Evolutionary conservation across 2,329 filamentous ascomycete genomes (phyloP).

Genomic region (Parafenestella ontariensis): DNA sequence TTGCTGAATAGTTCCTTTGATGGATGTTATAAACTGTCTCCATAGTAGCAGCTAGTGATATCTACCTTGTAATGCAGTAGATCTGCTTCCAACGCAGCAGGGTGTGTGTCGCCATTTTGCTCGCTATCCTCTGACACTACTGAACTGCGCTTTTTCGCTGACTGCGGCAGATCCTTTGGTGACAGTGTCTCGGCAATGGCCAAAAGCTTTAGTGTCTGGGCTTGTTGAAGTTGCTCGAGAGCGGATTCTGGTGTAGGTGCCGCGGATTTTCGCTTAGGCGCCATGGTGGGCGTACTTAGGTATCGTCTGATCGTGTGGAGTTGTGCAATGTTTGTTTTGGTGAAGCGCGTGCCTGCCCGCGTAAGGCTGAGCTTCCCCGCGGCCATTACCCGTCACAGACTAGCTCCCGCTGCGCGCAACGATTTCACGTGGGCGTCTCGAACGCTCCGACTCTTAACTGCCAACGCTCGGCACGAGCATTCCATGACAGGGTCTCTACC

Average conservation of each 20-base stretch:
- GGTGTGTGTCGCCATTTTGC: conserved; percentile 69
- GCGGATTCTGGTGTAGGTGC: conserved; percentile 37
- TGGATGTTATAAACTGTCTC: conserved; percentile 6
- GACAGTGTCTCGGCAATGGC: conserved; percentile 78
- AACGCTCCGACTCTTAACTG: conserved; percentile 1
- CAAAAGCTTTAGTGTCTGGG: conserved; percentile 73
- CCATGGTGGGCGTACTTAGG: conserved; percentile 26
- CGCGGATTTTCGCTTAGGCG: conserved; percentile 31
- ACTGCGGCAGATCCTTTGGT: conserved; percentile 55
- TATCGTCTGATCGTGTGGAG: conserved; percentile 5
- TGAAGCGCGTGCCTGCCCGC: conserved; percentile 12
- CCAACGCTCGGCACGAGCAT: not conserved
- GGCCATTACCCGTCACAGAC: conserved; percentile 23
- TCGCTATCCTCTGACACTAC: conserved; percentile 73
- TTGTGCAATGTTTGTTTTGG: conserved; percentile 40
- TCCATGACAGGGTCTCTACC: not conserved
- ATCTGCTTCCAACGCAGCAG: conserved; percentile 81
- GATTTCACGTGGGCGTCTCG: conserved; percentile 6
- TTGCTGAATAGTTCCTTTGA: conserved; percentile 90
- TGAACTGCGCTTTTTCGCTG: conserved; percentile 50
- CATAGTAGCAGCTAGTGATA: not conserved
- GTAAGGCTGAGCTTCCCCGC: conserved; percentile 28
- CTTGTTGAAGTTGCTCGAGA: conserved; percentile 63
- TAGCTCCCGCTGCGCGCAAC: conserved; percentile 13
- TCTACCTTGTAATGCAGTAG: conserved; percentile 80